Evolutionary conservation across 2,329 filamentous ascomycete species (phyloP).

Genomic region (Penicillium aurantiogriseum): DNA sequence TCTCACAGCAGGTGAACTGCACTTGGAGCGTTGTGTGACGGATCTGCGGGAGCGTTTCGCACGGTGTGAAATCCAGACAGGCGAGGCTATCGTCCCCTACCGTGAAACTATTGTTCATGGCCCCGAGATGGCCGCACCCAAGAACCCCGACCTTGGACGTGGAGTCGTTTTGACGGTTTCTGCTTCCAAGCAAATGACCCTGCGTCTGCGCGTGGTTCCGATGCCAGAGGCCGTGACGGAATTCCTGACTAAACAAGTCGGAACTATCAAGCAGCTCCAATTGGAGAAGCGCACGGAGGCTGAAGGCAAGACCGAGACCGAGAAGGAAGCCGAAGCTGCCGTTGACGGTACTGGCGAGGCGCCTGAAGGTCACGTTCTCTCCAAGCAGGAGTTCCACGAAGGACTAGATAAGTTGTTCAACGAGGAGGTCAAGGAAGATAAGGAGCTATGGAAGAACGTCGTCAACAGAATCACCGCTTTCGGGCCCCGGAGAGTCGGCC

Average conservation of each 20-base stretch:
- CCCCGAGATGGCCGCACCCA: conserved; percentile 87
- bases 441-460: conserved; percentile 72
- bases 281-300: conserved; percentile 62
- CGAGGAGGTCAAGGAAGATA: conserved; percentile 66
- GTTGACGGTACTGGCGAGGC: conserved; percentile 54
- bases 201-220: conserved; percentile 75
- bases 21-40: conserved; percentile 89
- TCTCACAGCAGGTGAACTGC: conserved; percentile 87
- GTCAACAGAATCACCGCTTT: conserved; percentile 86
- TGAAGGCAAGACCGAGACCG: conserved; percentile 39
- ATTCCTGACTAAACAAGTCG: conserved; percentile 77
- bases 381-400: conserved; percentile 71
- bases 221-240: conserved; percentile 76
- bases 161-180: conserved; percentile 75
- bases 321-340: conserved; percentile 49
- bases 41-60: conserved; percentile 92
- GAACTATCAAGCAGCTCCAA: conserved; percentile 76
- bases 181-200: conserved; percentile 78
- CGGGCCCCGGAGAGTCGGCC: conserved; percentile 78
- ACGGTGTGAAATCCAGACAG: conserved; percentile 89
- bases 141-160: conserved; percentile 79
- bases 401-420: conserved; percentile 67
- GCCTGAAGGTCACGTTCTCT: conserved; percentile 61
- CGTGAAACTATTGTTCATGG: conserved; percentile 85
- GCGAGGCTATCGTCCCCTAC: conserved; percentile 92